These are phyloP conservation scores for Orbilia brochopaga DNA, from an alignment of 2,329 filamentous ascomycete genomes.

Conservation along the genomic window DNA sequence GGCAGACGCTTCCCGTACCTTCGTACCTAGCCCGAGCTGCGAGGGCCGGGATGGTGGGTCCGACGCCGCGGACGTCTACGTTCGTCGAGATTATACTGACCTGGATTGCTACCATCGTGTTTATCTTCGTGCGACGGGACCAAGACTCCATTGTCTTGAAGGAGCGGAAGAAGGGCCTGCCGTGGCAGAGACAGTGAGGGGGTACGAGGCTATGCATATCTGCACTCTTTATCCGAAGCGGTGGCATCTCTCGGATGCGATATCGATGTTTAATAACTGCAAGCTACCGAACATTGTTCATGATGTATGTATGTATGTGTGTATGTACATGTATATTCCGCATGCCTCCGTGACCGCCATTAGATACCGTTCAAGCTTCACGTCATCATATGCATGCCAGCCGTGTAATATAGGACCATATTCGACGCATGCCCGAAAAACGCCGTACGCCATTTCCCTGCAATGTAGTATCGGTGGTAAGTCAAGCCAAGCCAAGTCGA, in stretches of 20 bases:
- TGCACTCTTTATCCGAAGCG: neutral
- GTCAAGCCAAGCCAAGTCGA: neutral
- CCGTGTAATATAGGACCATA: too few relatives aligned
- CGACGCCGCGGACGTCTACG: slow-evolving; percentile 62
- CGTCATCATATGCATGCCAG: neutral
- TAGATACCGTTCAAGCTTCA: slow-evolving; percentile 2
- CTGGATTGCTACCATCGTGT: slow-evolving; percentile 64
- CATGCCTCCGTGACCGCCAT: neutral
- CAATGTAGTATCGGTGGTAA: slow-evolving; percentile 11
- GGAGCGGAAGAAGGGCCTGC: slow-evolving; percentile 64
- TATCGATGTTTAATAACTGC: slow-evolving; percentile 19
- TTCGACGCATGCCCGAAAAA: neutral
- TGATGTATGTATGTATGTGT: neutral
- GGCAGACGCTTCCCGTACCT: slow-evolving; percentile 79
- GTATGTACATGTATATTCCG: slow-evolving; percentile 14
- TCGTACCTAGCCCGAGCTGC: slow-evolving; percentile 74
- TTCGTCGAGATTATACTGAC: slow-evolving; percentile 66
- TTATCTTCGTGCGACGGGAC: slow-evolving; percentile 66
- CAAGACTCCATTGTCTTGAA: slow-evolving; percentile 66
- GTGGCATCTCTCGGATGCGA: neutral
- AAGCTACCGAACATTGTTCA: neutral
- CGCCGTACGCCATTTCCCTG: slow-evolving; percentile 23
- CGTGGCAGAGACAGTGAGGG: slow-evolving; percentile 34
- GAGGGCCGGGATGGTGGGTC: slow-evolving; percentile 67
- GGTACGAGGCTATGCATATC: neutral